These are phyloP conservation scores for Arthrobotrys sphaeroides DNA, from an alignment of 2,329 filamentous ascomycete genomes.

Conservation along the genomic window DNA sequence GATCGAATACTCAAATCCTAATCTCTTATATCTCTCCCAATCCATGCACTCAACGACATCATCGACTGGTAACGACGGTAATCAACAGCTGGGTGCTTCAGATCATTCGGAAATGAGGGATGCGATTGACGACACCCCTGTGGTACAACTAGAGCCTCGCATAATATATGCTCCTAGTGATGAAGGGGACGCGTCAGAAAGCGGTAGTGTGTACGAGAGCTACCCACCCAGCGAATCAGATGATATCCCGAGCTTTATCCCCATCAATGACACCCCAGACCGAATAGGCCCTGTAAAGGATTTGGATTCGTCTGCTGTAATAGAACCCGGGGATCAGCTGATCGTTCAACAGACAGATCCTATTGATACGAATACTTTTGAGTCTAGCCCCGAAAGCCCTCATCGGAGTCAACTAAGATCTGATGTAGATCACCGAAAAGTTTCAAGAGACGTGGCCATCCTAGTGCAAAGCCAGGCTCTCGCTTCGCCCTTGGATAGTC, in stretches of 20 bases:
- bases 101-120: not conserved
- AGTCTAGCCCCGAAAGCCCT: not conserved
- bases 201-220: constrained; percentile 41
- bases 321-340: not conserved
- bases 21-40: constrained; percentile 37
- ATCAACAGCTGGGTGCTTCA: not conserved
- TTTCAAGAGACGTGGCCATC: constrained; percentile 42
- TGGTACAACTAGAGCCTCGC: constrained; percentile 1
- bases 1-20: constrained; percentile 39
- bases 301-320: not conserved
- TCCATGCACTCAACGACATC: constrained; percentile 17
- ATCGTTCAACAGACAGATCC: not conserved
- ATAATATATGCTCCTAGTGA: constrained; percentile 26
- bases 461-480: constrained; percentile 10
- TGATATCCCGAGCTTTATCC: constrained; percentile 20
- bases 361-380: not conserved
- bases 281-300: not conserved
- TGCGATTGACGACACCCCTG: not conserved
- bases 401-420: not conserved
- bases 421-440: constrained; percentile 57
- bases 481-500: constrained; percentile 46
- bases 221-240: constrained; percentile 46
- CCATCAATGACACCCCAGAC: not conserved
- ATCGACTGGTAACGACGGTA: not conserved
- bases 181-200: constrained; percentile 12